These are phyloP conservation scores for Solanum habrochaites DNA, from an alignment of 257 asterid genomes.

Conservation along the genomic window DNA sequence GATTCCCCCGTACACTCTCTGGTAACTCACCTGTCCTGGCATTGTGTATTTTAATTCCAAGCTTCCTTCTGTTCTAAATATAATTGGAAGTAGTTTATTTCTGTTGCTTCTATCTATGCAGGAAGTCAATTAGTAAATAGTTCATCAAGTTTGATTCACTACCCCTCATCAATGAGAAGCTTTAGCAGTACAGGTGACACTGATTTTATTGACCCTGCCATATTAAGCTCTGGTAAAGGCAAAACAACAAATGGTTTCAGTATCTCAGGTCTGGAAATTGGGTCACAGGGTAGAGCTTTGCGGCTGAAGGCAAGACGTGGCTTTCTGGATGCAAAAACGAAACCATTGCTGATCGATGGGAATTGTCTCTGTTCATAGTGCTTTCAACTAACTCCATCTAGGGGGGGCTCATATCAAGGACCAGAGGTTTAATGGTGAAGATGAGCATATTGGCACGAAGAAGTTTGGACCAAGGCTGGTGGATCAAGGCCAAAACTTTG, in stretches of 20 bases:
- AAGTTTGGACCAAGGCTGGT: constrained; percentile 32
- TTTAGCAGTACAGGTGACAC: constrained; percentile 16
- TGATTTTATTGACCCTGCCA: constrained; percentile 50
- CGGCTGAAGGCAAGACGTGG: constrained; percentile 67
- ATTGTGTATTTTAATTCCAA: not conserved
- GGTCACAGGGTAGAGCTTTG: constrained; percentile 23
- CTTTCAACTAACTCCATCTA: constrained; percentile 31
- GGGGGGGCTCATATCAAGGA: constrained; percentile 49
- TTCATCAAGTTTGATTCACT: constrained; percentile 27
- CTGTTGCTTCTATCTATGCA: constrained; percentile 11
- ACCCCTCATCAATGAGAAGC: constrained; percentile 26
- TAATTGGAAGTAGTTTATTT: not conserved
- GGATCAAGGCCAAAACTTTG: constrained; percentile 28
- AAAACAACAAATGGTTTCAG: constrained; percentile 26
- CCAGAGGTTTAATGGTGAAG: constrained; percentile 21
- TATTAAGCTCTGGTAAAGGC: constrained; percentile 25
- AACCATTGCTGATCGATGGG: constrained; percentile 29
- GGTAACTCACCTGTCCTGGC: constrained; percentile 20
- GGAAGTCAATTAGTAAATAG: constrained; percentile 36
- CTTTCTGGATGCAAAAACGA: constrained; percentile 57
- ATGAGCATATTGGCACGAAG: constrained; percentile 19
- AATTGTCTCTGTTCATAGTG: constrained; percentile 30
- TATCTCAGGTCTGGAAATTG: constrained; percentile 23
- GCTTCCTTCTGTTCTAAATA: not conserved
- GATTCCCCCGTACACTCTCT: constrained; percentile 34